Conservation (phyloP, 352 stramenopile genomes). For the Pythium angustatum region DNA sequence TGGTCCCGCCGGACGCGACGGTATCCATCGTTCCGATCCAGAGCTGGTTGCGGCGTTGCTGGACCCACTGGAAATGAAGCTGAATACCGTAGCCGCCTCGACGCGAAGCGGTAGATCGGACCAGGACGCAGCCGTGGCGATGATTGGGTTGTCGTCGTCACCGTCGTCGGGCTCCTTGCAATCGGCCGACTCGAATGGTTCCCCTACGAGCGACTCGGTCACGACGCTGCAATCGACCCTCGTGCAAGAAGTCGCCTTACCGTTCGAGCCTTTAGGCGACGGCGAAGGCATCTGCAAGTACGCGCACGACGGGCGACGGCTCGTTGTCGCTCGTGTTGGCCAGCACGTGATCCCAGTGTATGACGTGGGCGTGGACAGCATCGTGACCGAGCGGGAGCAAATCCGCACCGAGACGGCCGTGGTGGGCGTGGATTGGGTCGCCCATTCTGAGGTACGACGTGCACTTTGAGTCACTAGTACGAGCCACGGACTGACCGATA, state of each 20-base stretch:
- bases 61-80: slow-evolving; percentile 21
- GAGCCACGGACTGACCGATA: too few species aligned
- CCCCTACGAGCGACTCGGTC: neutral
- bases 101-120: neutral
- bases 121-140: neutral
- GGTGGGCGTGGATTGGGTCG: slow-evolving; percentile 21
- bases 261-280: neutral
- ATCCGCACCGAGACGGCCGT: slow-evolving; percentile 16
- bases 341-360: slow-evolving; percentile 4
- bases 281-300: slow-evolving; percentile 8
- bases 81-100: neutral
- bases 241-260: neutral
- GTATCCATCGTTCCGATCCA: neutral
- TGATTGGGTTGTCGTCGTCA: slow-evolving; percentile 15
- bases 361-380: slow-evolving; percentile 1
- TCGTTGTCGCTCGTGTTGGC: neutral
- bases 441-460: slow-evolving; percentile 17
- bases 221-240: neutral
- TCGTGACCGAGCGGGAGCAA: neutral
- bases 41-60: slow-evolving; percentile 8
- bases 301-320: neutral
- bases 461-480: too few species aligned
- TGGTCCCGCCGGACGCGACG: neutral
- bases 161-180: slow-evolving; percentile 13
- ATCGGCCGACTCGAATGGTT: slow-evolving; percentile 1